These are phyloP conservation scores for Fistulina hepatica DNA, from an alignment of 1,284 basidiomycete genomes.

Conservation along the genomic window DNA sequence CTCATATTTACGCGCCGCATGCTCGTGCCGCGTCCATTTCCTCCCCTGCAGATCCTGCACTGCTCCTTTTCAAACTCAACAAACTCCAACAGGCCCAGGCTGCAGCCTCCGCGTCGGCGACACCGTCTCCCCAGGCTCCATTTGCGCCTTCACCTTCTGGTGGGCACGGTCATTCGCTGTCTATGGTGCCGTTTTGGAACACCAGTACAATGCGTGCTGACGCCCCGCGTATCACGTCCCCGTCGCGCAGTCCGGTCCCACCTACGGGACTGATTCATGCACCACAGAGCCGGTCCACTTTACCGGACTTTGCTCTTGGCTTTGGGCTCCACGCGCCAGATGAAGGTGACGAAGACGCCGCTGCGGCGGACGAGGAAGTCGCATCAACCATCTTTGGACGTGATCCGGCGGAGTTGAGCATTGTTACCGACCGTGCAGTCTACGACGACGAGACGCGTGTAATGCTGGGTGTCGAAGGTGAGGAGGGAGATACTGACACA, in stretches of 20 bases:
- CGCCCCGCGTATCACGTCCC: conserved; percentile 30
- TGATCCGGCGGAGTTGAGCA: conserved; percentile 9
- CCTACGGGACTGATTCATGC: conserved; percentile 35
- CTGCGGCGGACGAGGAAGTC: conserved; percentile 20
- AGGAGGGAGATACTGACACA: conserved; percentile 22
- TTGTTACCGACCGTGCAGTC: too few species aligned
- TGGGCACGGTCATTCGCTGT: conserved; percentile 12
- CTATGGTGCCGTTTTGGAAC: conserved; percentile 14
- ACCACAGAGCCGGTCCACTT: conserved; percentile 41
- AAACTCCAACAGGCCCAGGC: conserved; percentile 64
- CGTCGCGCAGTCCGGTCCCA: conserved; percentile 52
- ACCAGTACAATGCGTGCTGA: conserved; percentile 17
- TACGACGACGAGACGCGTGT: conserved; percentile 16
- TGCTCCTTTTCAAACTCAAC: conserved; percentile 70
- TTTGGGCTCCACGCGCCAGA: conserved; percentile 71
- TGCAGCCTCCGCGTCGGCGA: conserved; percentile 32
- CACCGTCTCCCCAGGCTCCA: conserved; percentile 53
- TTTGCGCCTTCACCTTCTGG: conserved; percentile 43
- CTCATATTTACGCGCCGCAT: conserved; percentile 59
- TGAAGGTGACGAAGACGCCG: conserved; percentile 41
- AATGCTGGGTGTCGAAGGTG: conserved; percentile 26
- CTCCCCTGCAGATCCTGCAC: conserved; percentile 70
- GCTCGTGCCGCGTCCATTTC: conserved; percentile 74
- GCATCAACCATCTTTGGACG: background rate
- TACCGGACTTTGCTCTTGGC: conserved; percentile 63